phyloP scores from a whole-genome alignment of 768 basidiomycete species.

The Tulasnella sp. region DNA sequence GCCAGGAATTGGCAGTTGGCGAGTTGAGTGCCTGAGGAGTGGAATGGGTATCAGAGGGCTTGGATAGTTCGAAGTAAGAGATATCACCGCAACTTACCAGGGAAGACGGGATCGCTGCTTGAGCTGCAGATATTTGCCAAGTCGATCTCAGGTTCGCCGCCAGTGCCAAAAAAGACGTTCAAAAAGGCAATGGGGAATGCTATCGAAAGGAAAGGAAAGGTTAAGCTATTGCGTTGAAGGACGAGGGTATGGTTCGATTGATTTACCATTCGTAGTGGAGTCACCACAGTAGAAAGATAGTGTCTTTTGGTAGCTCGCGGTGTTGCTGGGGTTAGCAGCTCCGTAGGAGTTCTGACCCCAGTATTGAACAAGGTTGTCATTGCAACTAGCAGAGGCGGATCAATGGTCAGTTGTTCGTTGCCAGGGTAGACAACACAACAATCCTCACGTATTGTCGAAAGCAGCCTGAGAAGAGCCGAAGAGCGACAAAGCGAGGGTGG shows the following conservation, averaged over 20 bases:
- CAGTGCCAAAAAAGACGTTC: slow-evolving; percentile 51
- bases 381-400: too few species aligned
- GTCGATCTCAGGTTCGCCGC: slow-evolving; percentile 52
- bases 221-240: not conserved
- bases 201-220: not conserved
- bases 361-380: slow-evolving; percentile 27
- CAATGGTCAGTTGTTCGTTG: too few species aligned
- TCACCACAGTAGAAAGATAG: slow-evolving; percentile 63
- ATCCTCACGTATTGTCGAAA: too few species aligned
- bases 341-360: slow-evolving; percentile 73
- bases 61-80: not conserved
- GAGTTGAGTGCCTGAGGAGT: slow-evolving; percentile 24
- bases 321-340: slow-evolving; percentile 37
- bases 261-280: slow-evolving; percentile 46
- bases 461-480: too few species aligned
- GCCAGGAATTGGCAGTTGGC: slow-evolving; percentile 53
- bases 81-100: not conserved
- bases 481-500: too few species aligned
- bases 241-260: not conserved
- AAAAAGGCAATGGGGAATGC: slow-evolving; percentile 54
- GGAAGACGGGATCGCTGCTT: slow-evolving; percentile 28
- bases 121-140: slow-evolving; percentile 39
- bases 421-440: too few species aligned
- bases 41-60: not conserved
- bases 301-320: slow-evolving; percentile 47